Evolutionary conservation across 2,329 filamentous ascomycete species (phyloP).

Genomic region (Neofusicoccum umdonicola): DNA sequence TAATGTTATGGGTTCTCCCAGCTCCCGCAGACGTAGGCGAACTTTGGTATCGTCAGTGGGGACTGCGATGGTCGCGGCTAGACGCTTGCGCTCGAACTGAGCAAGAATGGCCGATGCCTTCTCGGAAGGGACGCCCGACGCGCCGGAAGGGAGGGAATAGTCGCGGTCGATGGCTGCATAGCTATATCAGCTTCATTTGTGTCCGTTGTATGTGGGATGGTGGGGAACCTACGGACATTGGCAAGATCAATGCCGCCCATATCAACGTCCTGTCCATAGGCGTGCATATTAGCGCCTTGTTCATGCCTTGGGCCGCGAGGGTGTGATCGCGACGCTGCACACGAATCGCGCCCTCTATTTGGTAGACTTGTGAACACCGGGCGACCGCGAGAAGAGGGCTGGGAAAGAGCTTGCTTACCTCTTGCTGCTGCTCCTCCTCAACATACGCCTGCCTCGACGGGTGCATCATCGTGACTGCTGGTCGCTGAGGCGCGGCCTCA

Average conservation of each 20-base stretch:
- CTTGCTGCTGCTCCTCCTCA: slow-evolving; percentile 67
- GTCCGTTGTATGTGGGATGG: not conserved
- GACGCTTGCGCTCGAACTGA: slow-evolving; percentile 87
- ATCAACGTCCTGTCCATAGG: slow-evolving; percentile 47
- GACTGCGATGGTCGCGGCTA: slow-evolving; percentile 84
- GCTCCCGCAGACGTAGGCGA: slow-evolving; percentile 72
- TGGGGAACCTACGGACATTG: slow-evolving; percentile 58
- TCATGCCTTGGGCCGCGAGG: slow-evolving; percentile 1
- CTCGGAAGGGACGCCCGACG: slow-evolving; percentile 69
- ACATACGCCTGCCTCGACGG: slow-evolving; percentile 91
- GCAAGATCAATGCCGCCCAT: slow-evolving; percentile 60
- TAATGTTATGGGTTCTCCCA: slow-evolving; percentile 90
- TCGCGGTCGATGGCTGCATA: slow-evolving; percentile 67
- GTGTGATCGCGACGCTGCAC: slow-evolving; percentile 7
- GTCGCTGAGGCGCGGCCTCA: not conserved
- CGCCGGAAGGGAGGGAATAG: slow-evolving; percentile 70
- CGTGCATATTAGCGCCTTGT: slow-evolving; percentile 13
- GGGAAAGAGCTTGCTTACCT: slow-evolving; percentile 54
- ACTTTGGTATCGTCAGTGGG: slow-evolving; percentile 92
- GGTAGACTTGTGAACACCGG: slow-evolving; percentile 22
- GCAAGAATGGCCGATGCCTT: slow-evolving; percentile 81
- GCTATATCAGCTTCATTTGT: not conserved
- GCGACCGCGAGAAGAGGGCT: slow-evolving; percentile 26
- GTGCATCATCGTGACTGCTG: slow-evolving; percentile 59
- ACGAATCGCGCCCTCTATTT: slow-evolving; percentile 16